Evolutionary conservation across 2,329 filamentous ascomycete genomes (phyloP), one percentile per base, ranked within the genome.

Genomic region (Huntiella moniliformis): DNA sequence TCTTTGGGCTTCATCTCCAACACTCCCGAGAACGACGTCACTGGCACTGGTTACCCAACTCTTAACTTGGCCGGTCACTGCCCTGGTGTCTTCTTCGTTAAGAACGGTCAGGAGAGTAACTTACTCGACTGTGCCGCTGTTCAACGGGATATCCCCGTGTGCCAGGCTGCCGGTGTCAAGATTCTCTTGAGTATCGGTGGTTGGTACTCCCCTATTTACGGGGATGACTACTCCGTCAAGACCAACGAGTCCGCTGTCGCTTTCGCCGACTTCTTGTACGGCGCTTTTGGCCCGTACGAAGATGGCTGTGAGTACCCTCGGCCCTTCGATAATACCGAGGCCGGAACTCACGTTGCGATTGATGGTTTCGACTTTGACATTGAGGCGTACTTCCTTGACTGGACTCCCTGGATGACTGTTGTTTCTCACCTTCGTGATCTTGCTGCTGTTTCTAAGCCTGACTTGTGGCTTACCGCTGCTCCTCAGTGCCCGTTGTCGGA

Each of bases 351-450:
- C 50, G 54, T 51, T 36, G 46, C 54, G 7, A 53, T 66, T 40
- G 62, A 67, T 47, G 64, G 64, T 35, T 67, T 64, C 47, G 62
- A 65, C 49, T 60, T 67, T 51, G 63, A 66, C 44, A 56, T 67
- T 8, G 63, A 66, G 53, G 58, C 53, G 10, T 11, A 4, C 5
- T 32, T 11, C 13, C 22, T n/a, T 60, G 61, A 55, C 44, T 59
- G 61, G 42, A 51, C 44, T 3, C 60, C 62, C 11, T 64, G 61
- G 51, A 57, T 65, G 43, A 55, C 55, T 48, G 61, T 65, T 58
- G 56, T 61, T 36, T 51, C 64, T 18, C 53, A 47, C 28, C 54
- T 66, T 42, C 63, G 62, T 34, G 33, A 47, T 7, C 55, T 58
- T 13, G 56, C 58, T 47, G 48, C 54, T 2, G 48, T 50, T 31